A percentile compares a stretch with the other conserved stretches of the same genome.
These are phyloP conservation scores for Yarrowia osloensis DNA, from an alignment of 805 yeast genomes.

Conservation along the genomic window DNA sequence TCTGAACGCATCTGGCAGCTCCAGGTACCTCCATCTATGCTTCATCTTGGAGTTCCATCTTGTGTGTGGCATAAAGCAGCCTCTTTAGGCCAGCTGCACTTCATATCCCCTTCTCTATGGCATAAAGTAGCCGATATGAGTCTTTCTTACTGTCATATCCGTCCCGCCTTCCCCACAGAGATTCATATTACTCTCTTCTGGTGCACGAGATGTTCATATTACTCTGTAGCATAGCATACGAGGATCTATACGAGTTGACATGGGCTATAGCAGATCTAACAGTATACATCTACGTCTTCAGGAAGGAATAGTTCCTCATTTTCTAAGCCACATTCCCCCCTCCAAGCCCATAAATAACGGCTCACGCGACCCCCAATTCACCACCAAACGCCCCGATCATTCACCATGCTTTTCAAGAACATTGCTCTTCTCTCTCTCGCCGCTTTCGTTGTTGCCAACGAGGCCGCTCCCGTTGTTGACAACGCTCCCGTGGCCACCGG, in stretches of 20 bases:
- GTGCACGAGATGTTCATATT: no score
- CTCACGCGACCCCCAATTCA: neutral
- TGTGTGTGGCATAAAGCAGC: neutral
- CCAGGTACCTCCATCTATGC: no score
- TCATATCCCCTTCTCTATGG: neutral
- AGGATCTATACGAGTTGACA: neutral
- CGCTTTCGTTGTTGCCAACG: slow-evolving; percentile 19
- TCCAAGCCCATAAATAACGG: neutral
- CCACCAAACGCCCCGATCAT: neutral
- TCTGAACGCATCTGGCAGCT: no score
- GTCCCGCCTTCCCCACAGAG: neutral
- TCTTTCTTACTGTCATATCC: neutral
- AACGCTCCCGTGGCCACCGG: neutral
- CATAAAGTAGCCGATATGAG: neutral
- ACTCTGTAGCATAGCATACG: neutral
- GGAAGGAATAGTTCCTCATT: no score
- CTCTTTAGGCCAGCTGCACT: neutral
- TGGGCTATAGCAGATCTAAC: no score
- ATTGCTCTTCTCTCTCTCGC: slow-evolving; percentile 17
- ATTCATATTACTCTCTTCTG: neutral
- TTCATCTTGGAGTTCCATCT: no score
- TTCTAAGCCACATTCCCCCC: no score
- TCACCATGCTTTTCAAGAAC: slow-evolving; percentile 16
- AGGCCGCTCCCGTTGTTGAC: slow-evolving; percentile 2
- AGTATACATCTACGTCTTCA: no score